Evolutionary conservation across 169 alveolate species (phyloP).

Genomic region (Eimeria falciformis): DNA sequence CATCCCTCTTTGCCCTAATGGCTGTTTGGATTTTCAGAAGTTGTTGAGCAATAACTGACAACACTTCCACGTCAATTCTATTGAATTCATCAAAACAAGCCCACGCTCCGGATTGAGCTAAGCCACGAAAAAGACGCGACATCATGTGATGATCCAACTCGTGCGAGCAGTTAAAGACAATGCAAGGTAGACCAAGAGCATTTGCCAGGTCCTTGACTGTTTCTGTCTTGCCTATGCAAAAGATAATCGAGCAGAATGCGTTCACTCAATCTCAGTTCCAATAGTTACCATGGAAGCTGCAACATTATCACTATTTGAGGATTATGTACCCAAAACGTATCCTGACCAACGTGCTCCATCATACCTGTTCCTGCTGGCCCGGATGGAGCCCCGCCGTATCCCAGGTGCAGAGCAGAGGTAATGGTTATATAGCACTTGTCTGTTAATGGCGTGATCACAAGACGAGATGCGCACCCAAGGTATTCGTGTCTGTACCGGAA

Average conservation of each 20-base stretch:
- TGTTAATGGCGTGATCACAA: constrained; percentile 96
- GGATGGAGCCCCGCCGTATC: constrained; percentile 94
- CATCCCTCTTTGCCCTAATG: constrained; percentile 86
- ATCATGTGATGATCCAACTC: constrained; percentile 92
- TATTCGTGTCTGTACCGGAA: constrained; percentile 93
- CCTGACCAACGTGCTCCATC: constrained; percentile 14
- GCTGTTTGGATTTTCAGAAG: constrained; percentile 94
- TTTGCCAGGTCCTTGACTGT: constrained; percentile 96
- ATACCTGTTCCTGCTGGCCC: constrained; percentile 95
- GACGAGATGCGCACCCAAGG: constrained; percentile 94
- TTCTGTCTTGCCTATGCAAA: constrained; percentile 96
- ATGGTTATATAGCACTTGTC: constrained; percentile 96
- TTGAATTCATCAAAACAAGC: constrained; percentile 98
- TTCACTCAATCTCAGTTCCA: neutral
- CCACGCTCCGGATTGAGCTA: constrained; percentile 98
- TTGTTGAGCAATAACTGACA: constrained; percentile 95
- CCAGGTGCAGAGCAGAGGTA: constrained; percentile 93
- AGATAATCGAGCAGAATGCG: neutral
- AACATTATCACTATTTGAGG: no score
- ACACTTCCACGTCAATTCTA: constrained; percentile 96
- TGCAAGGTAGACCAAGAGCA: constrained; percentile 95
- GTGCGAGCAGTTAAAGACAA: constrained; percentile 96
- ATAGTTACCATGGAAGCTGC: neutral
- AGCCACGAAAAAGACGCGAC: constrained; percentile 96
- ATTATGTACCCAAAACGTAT: no score